Conservation (phyloP, 2,329 filamentous ascomycete genomes). For the Catunica adiposa region DNA sequence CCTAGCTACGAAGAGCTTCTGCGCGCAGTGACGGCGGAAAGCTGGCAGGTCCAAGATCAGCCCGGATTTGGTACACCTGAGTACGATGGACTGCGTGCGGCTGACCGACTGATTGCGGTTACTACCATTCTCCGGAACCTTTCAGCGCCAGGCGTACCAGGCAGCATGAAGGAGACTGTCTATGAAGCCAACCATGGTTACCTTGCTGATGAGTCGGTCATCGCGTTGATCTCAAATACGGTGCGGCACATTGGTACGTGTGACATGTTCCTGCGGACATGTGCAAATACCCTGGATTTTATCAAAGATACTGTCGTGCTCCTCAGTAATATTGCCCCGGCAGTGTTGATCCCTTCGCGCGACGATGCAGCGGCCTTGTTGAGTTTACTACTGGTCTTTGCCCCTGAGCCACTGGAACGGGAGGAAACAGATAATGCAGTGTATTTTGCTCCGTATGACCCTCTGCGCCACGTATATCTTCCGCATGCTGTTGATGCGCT, state of each 20-base stretch:
- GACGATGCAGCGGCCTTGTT: slow-evolving; percentile 78
- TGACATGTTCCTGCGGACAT: slow-evolving; percentile 66
- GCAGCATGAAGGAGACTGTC: neutral
- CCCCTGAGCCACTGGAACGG: slow-evolving; percentile 57
- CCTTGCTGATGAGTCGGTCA: slow-evolving; percentile 58
- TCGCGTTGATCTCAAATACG: slow-evolving; percentile 69
- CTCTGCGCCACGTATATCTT: slow-evolving; percentile 68
- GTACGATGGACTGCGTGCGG: slow-evolving; percentile 72
- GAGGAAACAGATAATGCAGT: slow-evolving; percentile 35
- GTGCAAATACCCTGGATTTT: slow-evolving; percentile 79
- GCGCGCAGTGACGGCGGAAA: slow-evolving; percentile 60
- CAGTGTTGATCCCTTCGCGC: slow-evolving; percentile 63
- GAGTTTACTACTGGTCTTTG: slow-evolving; percentile 81
- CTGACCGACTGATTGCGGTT: slow-evolving; percentile 75
- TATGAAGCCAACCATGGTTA: slow-evolving; percentile 21
- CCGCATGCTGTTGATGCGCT: slow-evolving; percentile 79
- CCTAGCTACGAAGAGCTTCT: slow-evolving; percentile 76
- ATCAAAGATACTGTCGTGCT: slow-evolving; percentile 91
- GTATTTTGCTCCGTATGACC: slow-evolving; percentile 68
- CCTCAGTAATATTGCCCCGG: slow-evolving; percentile 72
- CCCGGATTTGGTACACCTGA: slow-evolving; percentile 57
- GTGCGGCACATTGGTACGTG: slow-evolving; percentile 80
- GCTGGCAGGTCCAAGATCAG: slow-evolving; percentile 53
- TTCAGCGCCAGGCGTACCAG: slow-evolving; percentile 37
- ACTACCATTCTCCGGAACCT: slow-evolving; percentile 86